Evolutionary conservation across 2,329 filamentous ascomycete species (phyloP).

Genomic region (Parastagonospora avenae): DNA sequence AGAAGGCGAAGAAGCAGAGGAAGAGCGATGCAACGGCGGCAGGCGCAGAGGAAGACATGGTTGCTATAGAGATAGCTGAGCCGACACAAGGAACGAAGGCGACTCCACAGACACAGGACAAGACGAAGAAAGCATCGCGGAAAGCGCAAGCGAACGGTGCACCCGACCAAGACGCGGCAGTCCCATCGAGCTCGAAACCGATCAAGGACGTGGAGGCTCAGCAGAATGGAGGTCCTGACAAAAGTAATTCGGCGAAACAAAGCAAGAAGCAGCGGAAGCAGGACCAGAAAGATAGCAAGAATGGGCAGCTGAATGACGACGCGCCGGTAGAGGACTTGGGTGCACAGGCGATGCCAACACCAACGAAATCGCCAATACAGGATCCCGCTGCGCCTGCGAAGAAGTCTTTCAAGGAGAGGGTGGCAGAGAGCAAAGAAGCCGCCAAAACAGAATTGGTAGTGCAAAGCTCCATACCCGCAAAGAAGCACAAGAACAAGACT

Average conservation of each 20-base stretch:
- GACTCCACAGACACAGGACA: conserved; percentile 15
- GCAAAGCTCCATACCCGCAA: conserved; percentile 11
- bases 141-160: conserved; percentile 7
- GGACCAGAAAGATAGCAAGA: conserved; percentile 5
- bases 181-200: neutral
- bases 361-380: conserved; percentile 6
- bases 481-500: conserved; percentile 29
- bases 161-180: conserved; percentile 10
- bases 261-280: conserved; percentile 10
- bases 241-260: neutral
- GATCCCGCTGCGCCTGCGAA: conserved; percentile 7
- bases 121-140: conserved; percentile 15
- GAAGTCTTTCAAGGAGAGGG: conserved; percentile 13
- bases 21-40: conserved; percentile 26
- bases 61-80: conserved; percentile 13
- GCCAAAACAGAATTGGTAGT: neutral
- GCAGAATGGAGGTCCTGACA: conserved; percentile 1
- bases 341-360: neutral
- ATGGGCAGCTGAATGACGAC: neutral
- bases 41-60: conserved; percentile 3
- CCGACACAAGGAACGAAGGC: conserved; percentile 17
- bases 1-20: conserved; percentile 36
- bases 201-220: conserved; percentile 14
- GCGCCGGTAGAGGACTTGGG: neutral
- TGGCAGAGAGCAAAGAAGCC: conserved; percentile 7